phyloP scores from a whole-genome alignment of 305 asterid genomes.

The Ajuga reptans region DNA sequence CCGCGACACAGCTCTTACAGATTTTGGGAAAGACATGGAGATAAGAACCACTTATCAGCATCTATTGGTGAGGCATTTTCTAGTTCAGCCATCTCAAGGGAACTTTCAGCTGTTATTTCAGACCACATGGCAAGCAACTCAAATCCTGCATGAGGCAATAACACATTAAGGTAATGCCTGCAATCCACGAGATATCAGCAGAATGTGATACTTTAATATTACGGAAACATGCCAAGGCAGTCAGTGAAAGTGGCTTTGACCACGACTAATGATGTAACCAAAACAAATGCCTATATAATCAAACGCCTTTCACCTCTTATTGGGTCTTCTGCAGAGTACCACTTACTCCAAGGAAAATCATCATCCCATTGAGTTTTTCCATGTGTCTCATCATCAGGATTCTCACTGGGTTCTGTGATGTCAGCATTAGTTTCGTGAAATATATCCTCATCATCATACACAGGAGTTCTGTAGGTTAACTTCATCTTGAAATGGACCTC shows the following conservation, averaged over 20 bases:
- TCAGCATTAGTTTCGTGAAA: conserved; percentile 41
- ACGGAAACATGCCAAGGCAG: conserved; percentile 5
- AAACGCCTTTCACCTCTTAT: conserved; percentile 51
- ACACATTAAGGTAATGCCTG: background rate
- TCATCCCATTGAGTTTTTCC: conserved; percentile 75
- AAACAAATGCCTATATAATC: background rate
- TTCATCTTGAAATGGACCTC: conserved; percentile 74
- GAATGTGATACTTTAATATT: conserved; percentile 3
- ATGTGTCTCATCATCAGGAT: conserved; percentile 36
- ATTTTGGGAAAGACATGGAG: conserved; percentile 52
- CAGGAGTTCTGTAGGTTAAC: conserved; percentile 69
- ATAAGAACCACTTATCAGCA: conserved; percentile 80
- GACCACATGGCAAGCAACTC: conserved; percentile 65
- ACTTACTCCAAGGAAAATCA: conserved; percentile 88
- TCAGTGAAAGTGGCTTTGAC: conserved; percentile 2
- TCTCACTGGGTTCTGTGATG: conserved; percentile 37
- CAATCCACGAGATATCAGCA: conserved; percentile 3
- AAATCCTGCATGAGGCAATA: conserved; percentile 48
- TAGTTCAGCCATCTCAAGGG: conserved; percentile 84
- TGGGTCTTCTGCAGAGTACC: conserved; percentile 92
- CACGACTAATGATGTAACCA: background rate
- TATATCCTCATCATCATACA: conserved; percentile 52
- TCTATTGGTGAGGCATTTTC: conserved; percentile 78
- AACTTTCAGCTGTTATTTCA: conserved; percentile 62
- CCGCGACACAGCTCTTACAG: conserved; percentile 44